A percentile compares a stretch with the other conserved stretches of the same genome.
Conservation (phyloP, 2,329 filamentous ascomycete species). For the Hirsutella rhossiliensis region DNA sequence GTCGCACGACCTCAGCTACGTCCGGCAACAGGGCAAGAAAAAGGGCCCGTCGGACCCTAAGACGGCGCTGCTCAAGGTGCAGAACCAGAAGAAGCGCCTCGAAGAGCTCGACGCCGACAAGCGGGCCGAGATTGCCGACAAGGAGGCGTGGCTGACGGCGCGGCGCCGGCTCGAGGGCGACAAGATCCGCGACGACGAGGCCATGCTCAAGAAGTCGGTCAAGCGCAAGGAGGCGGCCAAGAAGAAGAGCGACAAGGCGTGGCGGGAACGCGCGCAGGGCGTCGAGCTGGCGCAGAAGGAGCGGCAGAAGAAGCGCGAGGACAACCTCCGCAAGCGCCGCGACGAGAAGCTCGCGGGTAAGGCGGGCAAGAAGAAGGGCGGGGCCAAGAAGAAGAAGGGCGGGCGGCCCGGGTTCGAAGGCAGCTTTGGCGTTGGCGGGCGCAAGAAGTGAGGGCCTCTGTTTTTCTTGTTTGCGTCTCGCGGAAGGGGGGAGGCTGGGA, state of each 20-base stretch:
- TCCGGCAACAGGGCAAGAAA: slow-evolving; percentile 42
- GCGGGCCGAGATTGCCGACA: slow-evolving; percentile 77
- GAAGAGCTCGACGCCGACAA: slow-evolving; percentile 66
- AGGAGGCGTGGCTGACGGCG: slow-evolving; percentile 88
- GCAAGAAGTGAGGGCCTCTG: slow-evolving; percentile 28
- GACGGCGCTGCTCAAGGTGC: slow-evolving; percentile 72
- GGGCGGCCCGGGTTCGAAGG: slow-evolving; percentile 60
- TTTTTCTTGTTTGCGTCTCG: background rate
- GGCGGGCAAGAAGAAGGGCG: slow-evolving; percentile 46
- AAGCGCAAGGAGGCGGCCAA: slow-evolving; percentile 87
- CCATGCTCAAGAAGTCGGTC: slow-evolving; percentile 80
- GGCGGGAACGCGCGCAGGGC: slow-evolving; percentile 60
- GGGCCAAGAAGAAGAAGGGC: slow-evolving; percentile 31
- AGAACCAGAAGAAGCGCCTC: slow-evolving; percentile 76
- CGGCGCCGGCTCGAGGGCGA: slow-evolving; percentile 83
- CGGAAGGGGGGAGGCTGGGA: background rate
- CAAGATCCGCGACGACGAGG: slow-evolving; percentile 76
- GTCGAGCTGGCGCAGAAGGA: slow-evolving; percentile 67
- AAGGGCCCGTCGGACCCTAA: slow-evolving; percentile 78
- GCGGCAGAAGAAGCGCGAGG: slow-evolving; percentile 71
- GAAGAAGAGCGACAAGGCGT: slow-evolving; percentile 85
- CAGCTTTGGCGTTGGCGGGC: slow-evolving; percentile 43
- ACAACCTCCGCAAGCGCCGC: slow-evolving; percentile 60
- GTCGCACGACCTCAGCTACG: slow-evolving; percentile 58
- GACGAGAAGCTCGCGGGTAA: slow-evolving; percentile 57